Evolutionary conservation across 1,284 basidiomycete species (phyloP).

Genomic region (Marasmius oreades): DNA sequence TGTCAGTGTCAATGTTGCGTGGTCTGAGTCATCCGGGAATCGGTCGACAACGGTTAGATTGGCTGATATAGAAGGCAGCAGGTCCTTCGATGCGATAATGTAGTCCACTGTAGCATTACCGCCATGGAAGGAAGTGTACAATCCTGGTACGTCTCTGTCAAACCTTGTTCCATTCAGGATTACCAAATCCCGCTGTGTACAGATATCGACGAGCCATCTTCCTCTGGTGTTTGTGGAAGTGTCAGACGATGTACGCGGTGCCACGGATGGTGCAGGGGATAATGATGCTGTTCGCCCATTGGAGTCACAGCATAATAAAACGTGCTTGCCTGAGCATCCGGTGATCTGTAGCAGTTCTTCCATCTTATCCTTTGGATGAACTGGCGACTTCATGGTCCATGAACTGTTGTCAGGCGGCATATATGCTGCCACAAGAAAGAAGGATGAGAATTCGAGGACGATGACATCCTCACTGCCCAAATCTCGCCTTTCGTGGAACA

Average conservation of each 20-base stretch:
- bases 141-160: background rate
- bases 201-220: background rate
- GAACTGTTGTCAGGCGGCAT: background rate
- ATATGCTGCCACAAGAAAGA: background rate
- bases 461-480: background rate
- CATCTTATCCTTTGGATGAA: background rate
- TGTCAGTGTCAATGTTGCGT: background rate
- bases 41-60: background rate
- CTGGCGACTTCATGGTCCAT: background rate
- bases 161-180: background rate
- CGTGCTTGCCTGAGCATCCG: background rate
- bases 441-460: background rate
- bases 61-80: background rate
- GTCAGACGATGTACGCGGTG: background rate
- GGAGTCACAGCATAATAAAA: background rate
- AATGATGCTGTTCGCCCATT: background rate
- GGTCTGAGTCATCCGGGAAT: background rate
- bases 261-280: background rate
- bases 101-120: background rate
- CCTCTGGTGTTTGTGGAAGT: background rate
- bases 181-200: too few species aligned
- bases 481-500: background rate
- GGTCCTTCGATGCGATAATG: background rate
- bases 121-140: background rate
- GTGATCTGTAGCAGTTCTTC: background rate